Conservation (phyloP, 495 filamentous ascomycete genomes). For the Neurospora intermedia region DNA sequence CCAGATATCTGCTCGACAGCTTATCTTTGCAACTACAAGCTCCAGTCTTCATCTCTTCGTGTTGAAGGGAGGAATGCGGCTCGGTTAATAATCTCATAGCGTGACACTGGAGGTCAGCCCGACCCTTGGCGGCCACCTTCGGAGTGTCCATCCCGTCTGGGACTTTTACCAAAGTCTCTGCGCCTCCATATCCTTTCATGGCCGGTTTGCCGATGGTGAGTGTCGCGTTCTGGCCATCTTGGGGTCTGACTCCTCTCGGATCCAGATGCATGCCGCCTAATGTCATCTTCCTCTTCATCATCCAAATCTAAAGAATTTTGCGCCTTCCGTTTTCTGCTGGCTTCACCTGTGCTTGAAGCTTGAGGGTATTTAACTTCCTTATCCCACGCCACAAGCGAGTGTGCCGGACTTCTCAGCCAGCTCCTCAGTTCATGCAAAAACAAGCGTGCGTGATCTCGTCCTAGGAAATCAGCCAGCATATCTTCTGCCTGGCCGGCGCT, state of each 20-base stretch:
- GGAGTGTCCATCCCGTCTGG: neutral
- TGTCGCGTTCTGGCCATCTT: neutral
- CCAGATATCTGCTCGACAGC: neutral
- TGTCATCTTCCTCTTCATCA: neutral
- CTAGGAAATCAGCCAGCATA: conserved; percentile 78
- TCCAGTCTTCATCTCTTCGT: neutral
- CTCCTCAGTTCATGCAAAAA: conserved; percentile 78
- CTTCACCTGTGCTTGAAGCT: neutral
- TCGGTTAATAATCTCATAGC: neutral
- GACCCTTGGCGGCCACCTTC: neutral
- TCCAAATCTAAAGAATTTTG: neutral
- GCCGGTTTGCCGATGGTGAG: neutral
- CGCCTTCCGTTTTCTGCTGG: neutral
- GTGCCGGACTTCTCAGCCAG: conserved; percentile 74
- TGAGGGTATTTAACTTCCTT: conserved; percentile 60
- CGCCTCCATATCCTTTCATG: neutral
- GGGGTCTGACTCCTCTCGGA: neutral
- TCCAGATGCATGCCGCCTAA: neutral
- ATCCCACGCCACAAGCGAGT: conserved; percentile 65
- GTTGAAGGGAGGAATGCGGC: neutral
- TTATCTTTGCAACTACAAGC: neutral
- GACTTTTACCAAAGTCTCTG: neutral
- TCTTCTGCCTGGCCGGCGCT: conserved; percentile 74
- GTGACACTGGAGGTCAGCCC: neutral
- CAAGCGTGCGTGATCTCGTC: conserved; percentile 61